Percentiles rank a stretch among this genome's conserved stretches.
These are phyloP conservation scores for Paraphaeosphaeria sporulosa DNA, from an alignment of 2,329 filamentous ascomycete species.

Conservation along the genomic window DNA sequence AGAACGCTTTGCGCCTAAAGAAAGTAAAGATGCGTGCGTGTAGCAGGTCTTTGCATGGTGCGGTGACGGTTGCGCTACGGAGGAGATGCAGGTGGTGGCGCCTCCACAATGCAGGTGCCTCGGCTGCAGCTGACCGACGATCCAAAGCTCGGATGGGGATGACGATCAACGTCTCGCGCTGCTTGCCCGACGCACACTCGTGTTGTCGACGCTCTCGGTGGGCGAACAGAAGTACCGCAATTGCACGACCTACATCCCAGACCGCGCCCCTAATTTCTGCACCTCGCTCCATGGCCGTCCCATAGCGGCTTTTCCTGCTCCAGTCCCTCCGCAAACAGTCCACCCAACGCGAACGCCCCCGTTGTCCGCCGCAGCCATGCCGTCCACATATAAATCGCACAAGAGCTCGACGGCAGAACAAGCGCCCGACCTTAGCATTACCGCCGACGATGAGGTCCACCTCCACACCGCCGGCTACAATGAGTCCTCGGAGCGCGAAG, in stretches of 20 bases:
- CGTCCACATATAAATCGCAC: slow-evolving; percentile 25
- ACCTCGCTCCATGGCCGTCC: neutral
- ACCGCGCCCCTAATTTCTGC: neutral
- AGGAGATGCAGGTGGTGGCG: slow-evolving; percentile 5
- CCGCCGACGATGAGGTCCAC: slow-evolving; percentile 53
- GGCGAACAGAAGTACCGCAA: neutral
- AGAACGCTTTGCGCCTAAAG: neutral
- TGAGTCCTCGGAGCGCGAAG: slow-evolving; percentile 65
- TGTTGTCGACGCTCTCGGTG: neutral
- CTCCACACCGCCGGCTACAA: slow-evolving; percentile 55
- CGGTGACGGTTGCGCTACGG: neutral
- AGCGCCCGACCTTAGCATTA: slow-evolving; percentile 57
- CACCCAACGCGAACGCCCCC: neutral
- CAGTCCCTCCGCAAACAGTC: neutral
- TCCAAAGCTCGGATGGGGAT: slow-evolving; percentile 18
- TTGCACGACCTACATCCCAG: neutral
- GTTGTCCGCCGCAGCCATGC: slow-evolving; percentile 17
- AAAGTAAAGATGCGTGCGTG: neutral
- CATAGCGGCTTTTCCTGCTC: neutral
- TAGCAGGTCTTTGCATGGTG: neutral
- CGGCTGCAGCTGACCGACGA: slow-evolving; percentile 13
- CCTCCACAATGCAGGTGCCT: slow-evolving; percentile 11
- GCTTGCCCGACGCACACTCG: too few relatives aligned
- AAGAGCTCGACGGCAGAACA: slow-evolving; percentile 33
- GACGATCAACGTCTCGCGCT: neutral